Conservation (phyloP, 1,284 basidiomycete genomes). For the Erythrobasidium hasegawianum region DNA sequence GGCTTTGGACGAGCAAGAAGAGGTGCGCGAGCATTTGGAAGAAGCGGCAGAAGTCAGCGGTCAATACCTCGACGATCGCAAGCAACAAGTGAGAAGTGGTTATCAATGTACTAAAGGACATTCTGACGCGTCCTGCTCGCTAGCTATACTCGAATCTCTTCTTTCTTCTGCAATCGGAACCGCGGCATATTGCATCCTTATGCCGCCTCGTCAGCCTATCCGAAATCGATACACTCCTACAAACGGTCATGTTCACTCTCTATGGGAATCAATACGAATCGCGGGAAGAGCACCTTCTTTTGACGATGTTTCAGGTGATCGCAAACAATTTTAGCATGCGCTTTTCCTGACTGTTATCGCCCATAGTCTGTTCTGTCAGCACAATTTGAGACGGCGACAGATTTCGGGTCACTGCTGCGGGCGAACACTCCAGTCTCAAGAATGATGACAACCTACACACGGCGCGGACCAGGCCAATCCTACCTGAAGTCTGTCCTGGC, state of each 20-base stretch:
- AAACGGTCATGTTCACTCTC: conserved; percentile 99
- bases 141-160: conserved; percentile 98
- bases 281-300: conserved; percentile 91
- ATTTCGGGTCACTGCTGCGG: conserved; percentile 92
- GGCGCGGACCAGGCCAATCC: conserved; percentile 93
- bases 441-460: conserved; percentile 99
- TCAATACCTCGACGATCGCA: conserved; percentile 74
- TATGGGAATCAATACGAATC: conserved; percentile 99
- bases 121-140: neutral
- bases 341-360: conserved; percentile 39
- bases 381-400: conserved; percentile 96
- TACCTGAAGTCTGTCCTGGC: conserved; percentile 95
- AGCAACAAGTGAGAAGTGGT: conserved; percentile 55
- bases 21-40: conserved; percentile 89
- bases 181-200: conserved; percentile 89
- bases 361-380: conserved; percentile 88
- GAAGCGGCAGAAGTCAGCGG: conserved; percentile 66
- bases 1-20: conserved; percentile 57
- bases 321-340: too few species aligned
- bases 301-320: conserved; percentile 87
- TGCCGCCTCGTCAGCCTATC: conserved; percentile 94
- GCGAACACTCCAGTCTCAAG: conserved; percentile 98
- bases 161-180: conserved; percentile 96
- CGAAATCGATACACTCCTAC: conserved; percentile 96
- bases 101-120: neutral